Base-by-base conservation (phyloP, 306 rosid genomes). In the barrel medic (Medicago truncatula) region DNA sequence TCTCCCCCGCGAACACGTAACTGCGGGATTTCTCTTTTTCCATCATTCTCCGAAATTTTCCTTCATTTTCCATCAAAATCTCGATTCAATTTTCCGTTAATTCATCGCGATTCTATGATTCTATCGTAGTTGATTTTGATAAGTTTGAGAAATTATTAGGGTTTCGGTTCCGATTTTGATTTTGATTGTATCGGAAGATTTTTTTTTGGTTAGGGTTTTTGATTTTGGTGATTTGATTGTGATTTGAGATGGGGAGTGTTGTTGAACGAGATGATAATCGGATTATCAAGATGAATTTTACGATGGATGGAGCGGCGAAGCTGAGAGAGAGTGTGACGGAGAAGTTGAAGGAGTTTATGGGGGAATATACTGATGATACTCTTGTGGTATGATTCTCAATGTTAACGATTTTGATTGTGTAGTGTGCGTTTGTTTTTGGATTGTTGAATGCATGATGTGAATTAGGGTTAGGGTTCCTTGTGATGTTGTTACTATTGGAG, bases 341-440 rank as follows among this genome's bases (percentile, higher is more conserved):
- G 68, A 96, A 96, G 83, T 95, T 96, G 15, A 90, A 89, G 90
- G 98, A 96, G 79, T 89, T 88, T 72, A 96, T 91, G 93, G 98
- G 98, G 34, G 99, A 95, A 76, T 96, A 92, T 84, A 88, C 98
- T 10, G 98, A 96, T 58, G 98, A 96, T 79, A 86, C 90, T 81
- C 98, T 96, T 43, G 99, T 92, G 93, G 99, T 96, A 96, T 76
- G 91, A 40, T 67, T 40, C 34, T 62, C 34, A 62, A 52, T 53
- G 40, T 58, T 18, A 17, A 34, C 9, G 77, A 11, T 80, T 70
- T 18, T 17, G 52, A 9, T 71, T 74, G 47, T 28, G 15, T 57
- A 57, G 15, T 57, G 25, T 73, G 57, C 70, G 41, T 39, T 78
- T 70, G 38, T 34, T 34, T 34, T 2, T 59, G 1, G 70, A 25